Evolutionary conservation across 2,329 filamentous ascomycete species (phyloP), one percentile per base, ranked within the genome.

Genomic region (Cercospora zeae-maydis): DNA sequence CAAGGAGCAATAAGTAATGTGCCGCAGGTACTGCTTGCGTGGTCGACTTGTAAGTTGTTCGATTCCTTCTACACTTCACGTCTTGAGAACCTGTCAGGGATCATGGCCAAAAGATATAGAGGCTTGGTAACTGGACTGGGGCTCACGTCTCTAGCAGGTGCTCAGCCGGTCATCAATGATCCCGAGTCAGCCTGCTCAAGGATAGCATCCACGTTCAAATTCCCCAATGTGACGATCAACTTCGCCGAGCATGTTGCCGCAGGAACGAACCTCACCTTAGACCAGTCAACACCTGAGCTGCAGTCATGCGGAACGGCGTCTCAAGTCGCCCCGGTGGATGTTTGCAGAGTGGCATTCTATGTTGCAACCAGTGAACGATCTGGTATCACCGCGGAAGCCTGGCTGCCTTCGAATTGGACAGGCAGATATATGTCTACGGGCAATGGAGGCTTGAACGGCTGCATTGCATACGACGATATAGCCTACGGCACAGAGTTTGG

Each of bases 361-460:
- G 76, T 79, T 2, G 69, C 75, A 8, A 80, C 78, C 0, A 76
- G 75, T 5, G 69, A 73, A 24, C 71, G 74, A 42, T 78, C 75
- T 14, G 77, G 76, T 9, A 77, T 80, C 62, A 76, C 71, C 7
- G 75, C 80, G 70, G 79, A 81, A 67, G 75, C 78, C 11, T 81
- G 78, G 78, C 67, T 81, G 21, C 79, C 79, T 13, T 71, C 69
- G 3, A 75, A 75, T 53, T 78, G 76, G 75, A 77, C 73, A 10
- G 77, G 77, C 0, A 71, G 77, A 4, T 62, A 31, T 11, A 6
- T 79, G 14, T 73, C 71, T 10, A 76, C 73, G 0, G 77, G 77
- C 4, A 80, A 80, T 63, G 78, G 78, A 16, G 78, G 78, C n/a
- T 52, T 78, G 3, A 72, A 69, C 45, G 78, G 78, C 10, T 80